A percentile compares a stretch with the other conserved stretches of the same genome.
These are phyloP conservation scores for Camellia sinensis DNA, from an alignment of 148 eudicot genomes.

Conservation along the genomic window DNA sequence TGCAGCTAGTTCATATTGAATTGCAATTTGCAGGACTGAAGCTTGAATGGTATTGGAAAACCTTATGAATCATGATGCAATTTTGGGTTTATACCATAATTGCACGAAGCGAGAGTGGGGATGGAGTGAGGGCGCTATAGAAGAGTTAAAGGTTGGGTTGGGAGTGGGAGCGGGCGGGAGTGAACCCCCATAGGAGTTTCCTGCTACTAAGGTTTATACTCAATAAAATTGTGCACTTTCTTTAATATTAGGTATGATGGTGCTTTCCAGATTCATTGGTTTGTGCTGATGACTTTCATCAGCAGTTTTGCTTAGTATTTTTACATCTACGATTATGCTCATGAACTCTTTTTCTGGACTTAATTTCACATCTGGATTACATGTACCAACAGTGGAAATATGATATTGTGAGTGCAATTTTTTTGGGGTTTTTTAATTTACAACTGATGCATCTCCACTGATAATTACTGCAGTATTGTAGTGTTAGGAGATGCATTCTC, in stretches of 20 bases:
- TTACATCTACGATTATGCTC: not conserved
- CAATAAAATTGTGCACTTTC: too few relatives aligned
- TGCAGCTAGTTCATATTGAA: not conserved
- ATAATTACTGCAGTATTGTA: not conserved
- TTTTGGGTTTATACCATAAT: not conserved
- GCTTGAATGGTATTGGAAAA: not conserved
- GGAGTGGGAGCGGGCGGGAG: too few relatives aligned
- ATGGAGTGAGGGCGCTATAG: too few relatives aligned
- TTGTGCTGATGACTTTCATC: not conserved
- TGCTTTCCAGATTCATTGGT: not conserved
- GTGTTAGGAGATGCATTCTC: not conserved
- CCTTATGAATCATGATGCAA: not conserved
- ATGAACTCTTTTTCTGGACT: not conserved
- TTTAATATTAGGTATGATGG: not conserved
- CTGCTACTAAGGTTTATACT: too few relatives aligned
- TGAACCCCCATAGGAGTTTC: too few relatives aligned
- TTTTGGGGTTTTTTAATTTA: not conserved
- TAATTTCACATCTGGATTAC: not conserved
- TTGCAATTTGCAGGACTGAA: not conserved
- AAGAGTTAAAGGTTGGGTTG: too few relatives aligned
- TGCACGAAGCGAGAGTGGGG: too few relatives aligned
- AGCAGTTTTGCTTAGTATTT: not conserved
- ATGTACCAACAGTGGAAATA: not conserved
- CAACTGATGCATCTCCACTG: not conserved
- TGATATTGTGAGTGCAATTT: not conserved